phyloP scores from a whole-genome alignment of 192 early-diverging fungal species.

The Coemansia javaensis region DNA sequence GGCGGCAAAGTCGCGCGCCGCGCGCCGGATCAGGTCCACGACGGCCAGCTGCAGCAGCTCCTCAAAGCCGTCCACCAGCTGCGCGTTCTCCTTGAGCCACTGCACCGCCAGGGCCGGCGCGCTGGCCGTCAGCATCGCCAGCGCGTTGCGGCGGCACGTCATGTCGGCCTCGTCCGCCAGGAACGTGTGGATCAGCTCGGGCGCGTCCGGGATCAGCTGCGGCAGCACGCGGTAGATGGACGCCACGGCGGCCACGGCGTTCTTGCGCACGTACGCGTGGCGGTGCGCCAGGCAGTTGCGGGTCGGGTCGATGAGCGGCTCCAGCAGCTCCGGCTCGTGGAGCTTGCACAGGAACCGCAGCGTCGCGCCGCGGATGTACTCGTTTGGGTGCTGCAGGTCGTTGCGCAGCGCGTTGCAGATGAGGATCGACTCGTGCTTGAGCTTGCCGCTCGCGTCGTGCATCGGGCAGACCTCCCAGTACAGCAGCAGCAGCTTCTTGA shows the following conservation, averaged over 20 bases:
- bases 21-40: slow-evolving; percentile 93
- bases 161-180: slow-evolving; percentile 79
- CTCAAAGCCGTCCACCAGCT: slow-evolving; percentile 76
- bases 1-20: slow-evolving; percentile 69
- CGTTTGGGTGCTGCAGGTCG: slow-evolving; percentile 97
- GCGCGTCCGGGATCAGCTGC: slow-evolving; percentile 91
- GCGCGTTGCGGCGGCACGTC: slow-evolving; percentile 88
- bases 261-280: slow-evolving; percentile 97
- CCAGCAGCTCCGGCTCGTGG: slow-evolving; percentile 88
- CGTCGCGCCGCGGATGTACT: slow-evolving; percentile 92
- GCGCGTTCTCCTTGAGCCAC: slow-evolving; percentile 71
- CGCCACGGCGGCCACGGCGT: slow-evolving; percentile 91
- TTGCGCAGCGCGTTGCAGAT: slow-evolving; percentile 94
- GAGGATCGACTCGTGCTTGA: slow-evolving; percentile 93
- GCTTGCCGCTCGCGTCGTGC: slow-evolving; percentile 81
- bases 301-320: slow-evolving; percentile 87
- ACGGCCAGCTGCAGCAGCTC: slow-evolving; percentile 89
- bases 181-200: slow-evolving; percentile 77
- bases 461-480: slow-evolving; percentile 99
- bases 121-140: slow-evolving; percentile 85
- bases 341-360: slow-evolving; percentile 95
- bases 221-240: slow-evolving; percentile 86
- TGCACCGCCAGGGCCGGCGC: slow-evolving; percentile 74
- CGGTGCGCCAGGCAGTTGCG: slow-evolving; percentile 89
- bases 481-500: slow-evolving; percentile 95